Evolutionary conservation across 768 basidiomycete genomes (phyloP).

Genomic region (Lactarius akahatsu): DNA sequence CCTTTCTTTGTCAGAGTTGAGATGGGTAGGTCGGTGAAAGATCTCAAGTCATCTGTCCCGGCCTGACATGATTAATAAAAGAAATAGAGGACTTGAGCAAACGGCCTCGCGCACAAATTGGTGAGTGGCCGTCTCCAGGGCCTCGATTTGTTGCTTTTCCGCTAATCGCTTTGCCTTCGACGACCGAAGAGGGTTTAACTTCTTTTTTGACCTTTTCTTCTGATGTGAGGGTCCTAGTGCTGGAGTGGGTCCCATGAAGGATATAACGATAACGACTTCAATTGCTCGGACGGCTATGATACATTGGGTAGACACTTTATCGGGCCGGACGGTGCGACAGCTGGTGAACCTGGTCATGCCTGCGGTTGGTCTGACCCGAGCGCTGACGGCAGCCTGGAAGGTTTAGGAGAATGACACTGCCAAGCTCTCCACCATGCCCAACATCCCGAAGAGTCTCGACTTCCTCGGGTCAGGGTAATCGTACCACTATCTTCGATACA

Average conservation of each 20-base stretch:
- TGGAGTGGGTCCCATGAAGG: slow-evolving; percentile 23
- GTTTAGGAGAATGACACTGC: not conserved
- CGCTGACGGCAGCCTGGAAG: not conserved
- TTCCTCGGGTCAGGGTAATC: slow-evolving; percentile 17
- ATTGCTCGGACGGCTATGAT: not conserved
- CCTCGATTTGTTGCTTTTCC: slow-evolving; percentile 27
- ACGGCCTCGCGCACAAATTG: slow-evolving; percentile 24
- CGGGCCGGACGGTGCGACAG: not conserved
- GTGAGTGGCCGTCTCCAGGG: slow-evolving; percentile 22
- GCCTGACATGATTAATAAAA: slow-evolving; percentile 21
- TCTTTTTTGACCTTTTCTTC: slow-evolving; percentile 17
- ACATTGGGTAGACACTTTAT: not conserved
- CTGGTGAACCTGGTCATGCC: too few relatives aligned
- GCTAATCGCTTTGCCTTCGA: slow-evolving; percentile 25
- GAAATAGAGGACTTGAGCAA: not conserved
- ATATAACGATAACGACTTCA: too few relatives aligned
- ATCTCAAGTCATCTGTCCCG: slow-evolving; percentile 18
- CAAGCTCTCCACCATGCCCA: slow-evolving; percentile 11
- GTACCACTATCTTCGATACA: slow-evolving; percentile 14
- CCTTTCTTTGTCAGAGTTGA: slow-evolving; percentile 30
- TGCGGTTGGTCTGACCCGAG: not conserved
- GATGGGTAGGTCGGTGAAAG: slow-evolving; percentile 28
- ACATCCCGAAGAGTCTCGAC: slow-evolving; percentile 9
- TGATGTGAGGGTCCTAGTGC: slow-evolving; percentile 15
- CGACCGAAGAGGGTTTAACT: slow-evolving; percentile 9